Base-by-base conservation (phyloP, 176 grass and related monocot species). In the Eleusine coracana region DNA sequence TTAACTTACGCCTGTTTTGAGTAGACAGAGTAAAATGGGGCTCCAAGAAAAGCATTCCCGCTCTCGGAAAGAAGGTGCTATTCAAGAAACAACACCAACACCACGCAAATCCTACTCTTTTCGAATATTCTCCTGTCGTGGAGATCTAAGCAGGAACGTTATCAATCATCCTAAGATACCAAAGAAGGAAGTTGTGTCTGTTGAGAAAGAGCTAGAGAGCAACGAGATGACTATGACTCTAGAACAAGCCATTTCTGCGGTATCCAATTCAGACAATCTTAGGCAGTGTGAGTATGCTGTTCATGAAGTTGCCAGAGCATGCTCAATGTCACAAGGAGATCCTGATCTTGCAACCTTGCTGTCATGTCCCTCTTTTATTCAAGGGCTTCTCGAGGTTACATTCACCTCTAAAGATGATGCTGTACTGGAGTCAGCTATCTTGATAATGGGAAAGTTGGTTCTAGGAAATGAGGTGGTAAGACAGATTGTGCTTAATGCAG, bases 1-100 rank as follows among this genome's bases (percentile, higher is more conserved):
- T 90, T 82, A 90, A 86, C 84, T 86, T 83, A 60, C 71, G 51
- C 79, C 73, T 87, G 85, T 99, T 98, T 84, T 99, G 93, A 88
- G 89, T 99, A 99, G 96, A 99, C 96, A 99, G 96, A 90, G 89
- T 89, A 88, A 94, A 86, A 88, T 85, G 82, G 85, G 87, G 85
- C 80, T 90, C 82, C 85, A 80, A 84, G 89, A 87, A 74, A 94
- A 81, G 60, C 77, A 83, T 65, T 55, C 27, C 4, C 25, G 67
- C 56, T 72, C 75, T 81, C 56, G 1, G 73, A 85, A 90, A 88
- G 91, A 83, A 48, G 61, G 73, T 37, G 37, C 44, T 18, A 42
- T 82, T 82, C 66, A 61, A 81, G 74, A 72, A 79, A 83, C 65
- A 80, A 46, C 69, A 49, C 83, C 77, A 65, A 37, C 89, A 21